Evolutionary conservation across 108 stramenopile species (phyloP).

Genomic region (Parmales sp.): DNA sequence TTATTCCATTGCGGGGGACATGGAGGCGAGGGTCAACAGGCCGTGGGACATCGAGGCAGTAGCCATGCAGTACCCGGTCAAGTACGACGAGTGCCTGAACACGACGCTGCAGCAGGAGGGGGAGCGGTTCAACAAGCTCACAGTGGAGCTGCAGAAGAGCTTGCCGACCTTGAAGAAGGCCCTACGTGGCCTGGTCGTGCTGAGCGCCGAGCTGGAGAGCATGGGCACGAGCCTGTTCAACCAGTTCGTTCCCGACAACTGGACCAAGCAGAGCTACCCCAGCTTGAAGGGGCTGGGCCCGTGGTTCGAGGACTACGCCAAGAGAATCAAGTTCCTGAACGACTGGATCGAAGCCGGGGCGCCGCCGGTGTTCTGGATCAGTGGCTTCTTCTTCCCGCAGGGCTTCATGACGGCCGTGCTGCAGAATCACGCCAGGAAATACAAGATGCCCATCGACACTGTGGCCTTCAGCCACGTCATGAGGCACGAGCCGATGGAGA

Average conservation of each 20-base stretch:
- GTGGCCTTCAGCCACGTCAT: constrained; percentile 31
- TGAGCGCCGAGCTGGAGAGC: constrained; percentile 42
- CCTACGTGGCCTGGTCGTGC: constrained; percentile 47
- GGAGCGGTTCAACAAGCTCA: constrained; percentile 42
- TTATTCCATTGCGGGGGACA: constrained; percentile 26
- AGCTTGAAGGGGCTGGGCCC: constrained; percentile 44
- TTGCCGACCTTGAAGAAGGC: constrained; percentile 41
- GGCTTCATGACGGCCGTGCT: constrained; percentile 54
- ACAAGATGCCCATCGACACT: constrained; percentile 45
- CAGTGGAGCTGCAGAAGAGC: constrained; percentile 13
- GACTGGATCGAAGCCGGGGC: constrained; percentile 48
- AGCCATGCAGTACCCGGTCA: constrained; percentile 47
- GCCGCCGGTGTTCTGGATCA: constrained; percentile 48
- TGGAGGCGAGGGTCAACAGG: constrained; percentile 31
- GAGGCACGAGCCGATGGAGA: constrained; percentile 16
- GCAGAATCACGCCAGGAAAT: constrained; percentile 49
- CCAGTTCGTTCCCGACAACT: constrained; percentile 40
- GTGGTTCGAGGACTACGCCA: constrained; percentile 44
- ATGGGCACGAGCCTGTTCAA: constrained; percentile 42
- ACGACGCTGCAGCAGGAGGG: constrained; percentile 55
- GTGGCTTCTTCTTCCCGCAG: constrained; percentile 58
- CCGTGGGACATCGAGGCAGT: constrained; percentile 31
- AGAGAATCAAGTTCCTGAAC: constrained; percentile 35
- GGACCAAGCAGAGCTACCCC: constrained; percentile 40
- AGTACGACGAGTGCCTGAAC: constrained; percentile 54